Percentiles rank a stretch among this genome's conserved stretches.
Evolutionary conservation across 2,329 filamentous ascomycete species (phyloP).

Genomic region (Fusarium denticulatum): DNA sequence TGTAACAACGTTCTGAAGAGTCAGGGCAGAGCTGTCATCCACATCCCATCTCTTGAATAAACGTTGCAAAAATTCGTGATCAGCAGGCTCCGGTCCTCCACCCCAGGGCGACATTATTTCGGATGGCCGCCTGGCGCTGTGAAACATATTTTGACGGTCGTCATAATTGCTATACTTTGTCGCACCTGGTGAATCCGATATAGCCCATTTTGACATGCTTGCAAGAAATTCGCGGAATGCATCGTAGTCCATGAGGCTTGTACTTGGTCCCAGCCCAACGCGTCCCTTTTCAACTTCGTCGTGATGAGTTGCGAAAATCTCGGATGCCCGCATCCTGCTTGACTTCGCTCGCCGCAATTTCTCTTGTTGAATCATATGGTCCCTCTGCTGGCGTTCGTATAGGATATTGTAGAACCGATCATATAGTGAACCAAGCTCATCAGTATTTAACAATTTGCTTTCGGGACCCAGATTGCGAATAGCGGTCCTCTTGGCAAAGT

Average conservation of each 20-base stretch:
- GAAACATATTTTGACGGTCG: constrained; percentile 68
- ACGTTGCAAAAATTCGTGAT: constrained; percentile 93
- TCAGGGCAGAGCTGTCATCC: constrained; percentile 79
- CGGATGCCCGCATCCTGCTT: constrained; percentile 55
- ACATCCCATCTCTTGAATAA: constrained; percentile 90
- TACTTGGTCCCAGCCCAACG: constrained; percentile 88
- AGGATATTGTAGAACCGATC: constrained; percentile 93
- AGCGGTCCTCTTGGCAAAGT: constrained; percentile 94
- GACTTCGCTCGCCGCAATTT: constrained; percentile 72
- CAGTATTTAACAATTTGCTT: constrained; percentile 86
- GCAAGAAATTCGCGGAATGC: constrained; percentile 95
- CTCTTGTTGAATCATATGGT: constrained; percentile 80
- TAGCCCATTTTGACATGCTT: constrained; percentile 89
- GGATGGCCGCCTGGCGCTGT: constrained; percentile 62
- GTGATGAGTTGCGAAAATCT: constrained; percentile 50
- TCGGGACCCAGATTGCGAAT: constrained; percentile 96
- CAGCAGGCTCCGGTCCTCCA: constrained; percentile 74
- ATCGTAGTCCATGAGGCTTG: constrained; percentile 96
- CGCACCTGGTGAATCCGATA: constrained; percentile 81
- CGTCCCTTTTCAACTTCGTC: constrained; percentile 81
- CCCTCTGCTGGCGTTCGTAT: constrained; percentile 89
- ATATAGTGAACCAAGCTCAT: constrained; percentile 90
- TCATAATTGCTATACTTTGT: constrained; percentile 56
- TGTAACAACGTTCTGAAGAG: constrained; percentile 89
- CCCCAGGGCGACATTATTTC: constrained; percentile 64